Base-by-base conservation (phyloP, 2,329 filamentous ascomycete species). In the Capronia coronata region DNA sequence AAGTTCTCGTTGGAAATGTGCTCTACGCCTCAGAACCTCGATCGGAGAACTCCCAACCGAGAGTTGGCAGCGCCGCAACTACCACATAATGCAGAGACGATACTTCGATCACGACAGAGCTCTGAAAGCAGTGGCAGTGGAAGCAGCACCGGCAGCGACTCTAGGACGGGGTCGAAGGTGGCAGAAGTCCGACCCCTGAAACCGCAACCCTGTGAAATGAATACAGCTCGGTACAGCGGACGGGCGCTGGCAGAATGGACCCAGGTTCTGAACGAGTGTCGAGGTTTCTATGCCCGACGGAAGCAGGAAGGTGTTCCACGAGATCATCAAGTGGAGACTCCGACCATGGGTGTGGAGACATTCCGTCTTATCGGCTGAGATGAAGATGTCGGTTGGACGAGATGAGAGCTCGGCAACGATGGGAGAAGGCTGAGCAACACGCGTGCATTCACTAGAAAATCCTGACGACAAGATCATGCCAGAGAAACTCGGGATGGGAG, bases 1-100 rank as follows among this genome's bases (percentile, higher is more conserved):
- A 82, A 79, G 52, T 85, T 85, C 62, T 83, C 80, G 1, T 68
- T 85, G n/a, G 82, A 85, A 62, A 82, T 75, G 73, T 72, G 77
- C 42, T 76, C 79, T 49, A 38, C 35, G 11, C 75, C 75, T 60
- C 66, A 37, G 4, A 37, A 19, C 11, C 7, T 75, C 63, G 63
- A 73, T 59, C 65, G 68, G 63, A 52, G 75, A 59, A 64, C 70
- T 64, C 65, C 75, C 66, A 65, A 79, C 71, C 69, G 69, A 65
- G 73, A 74, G 3, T 68, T 83, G 5, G 70, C 71, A 44, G 71
- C 76, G 7, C 80, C 80, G 1, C 71, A 73, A 34, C 71, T 83
- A 10, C 80, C 80, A 1, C 65, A 75, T 9, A 73, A 74, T 7
- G 76, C 79, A 1, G 77, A 82, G 56, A 59, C 70, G 16, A 69